Evolutionary conservation across 192 early-diverging fungal species (phyloP).

Genomic region (Chytriomyces confervae): DNA sequence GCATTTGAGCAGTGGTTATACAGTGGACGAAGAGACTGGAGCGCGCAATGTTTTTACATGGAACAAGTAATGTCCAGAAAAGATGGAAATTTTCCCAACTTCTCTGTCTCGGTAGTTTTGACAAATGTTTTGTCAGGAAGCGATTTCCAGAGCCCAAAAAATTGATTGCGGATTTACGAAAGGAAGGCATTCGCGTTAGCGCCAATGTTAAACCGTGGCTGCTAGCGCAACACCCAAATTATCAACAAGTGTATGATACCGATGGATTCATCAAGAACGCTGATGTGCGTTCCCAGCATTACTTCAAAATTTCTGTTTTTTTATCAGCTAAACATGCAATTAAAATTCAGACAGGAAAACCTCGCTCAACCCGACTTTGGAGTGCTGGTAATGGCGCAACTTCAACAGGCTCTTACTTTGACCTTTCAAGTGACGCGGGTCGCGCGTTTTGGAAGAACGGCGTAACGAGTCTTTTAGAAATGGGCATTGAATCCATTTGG

Average conservation of each 20-base stretch:
- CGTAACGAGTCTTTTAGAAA: constrained; percentile 52
- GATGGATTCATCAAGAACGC: constrained; percentile 55
- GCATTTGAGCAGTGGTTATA: constrained; percentile 68
- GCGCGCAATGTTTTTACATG: constrained; percentile 68
- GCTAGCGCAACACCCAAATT: constrained; percentile 57
- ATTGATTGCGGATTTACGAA: constrained; percentile 41
- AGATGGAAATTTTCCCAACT: background rate
- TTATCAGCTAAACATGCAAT: background rate
- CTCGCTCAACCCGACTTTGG: constrained; percentile 55
- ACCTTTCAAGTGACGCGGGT: constrained; percentile 56
- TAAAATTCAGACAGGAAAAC: constrained; percentile 8
- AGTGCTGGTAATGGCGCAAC: constrained; percentile 54
- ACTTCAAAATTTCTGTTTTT: constrained; percentile 19
- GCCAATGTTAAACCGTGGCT: constrained; percentile 73
- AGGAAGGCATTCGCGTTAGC: constrained; percentile 56
- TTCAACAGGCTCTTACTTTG: constrained; percentile 58
- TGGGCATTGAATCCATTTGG: constrained; percentile 62
- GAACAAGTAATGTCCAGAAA: constrained; percentile 47
- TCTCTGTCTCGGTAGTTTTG: background rate
- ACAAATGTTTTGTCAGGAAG: constrained; percentile 21
- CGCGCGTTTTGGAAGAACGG: constrained; percentile 60
- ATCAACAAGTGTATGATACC: constrained; percentile 38
- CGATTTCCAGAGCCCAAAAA: constrained; percentile 60
- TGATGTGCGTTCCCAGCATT: constrained; percentile 26
- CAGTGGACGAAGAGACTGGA: constrained; percentile 49